Base-by-base conservation (phyloP, 2,329 filamentous ascomycete genomes). In the Fusarium pseudonygamai region DNA sequence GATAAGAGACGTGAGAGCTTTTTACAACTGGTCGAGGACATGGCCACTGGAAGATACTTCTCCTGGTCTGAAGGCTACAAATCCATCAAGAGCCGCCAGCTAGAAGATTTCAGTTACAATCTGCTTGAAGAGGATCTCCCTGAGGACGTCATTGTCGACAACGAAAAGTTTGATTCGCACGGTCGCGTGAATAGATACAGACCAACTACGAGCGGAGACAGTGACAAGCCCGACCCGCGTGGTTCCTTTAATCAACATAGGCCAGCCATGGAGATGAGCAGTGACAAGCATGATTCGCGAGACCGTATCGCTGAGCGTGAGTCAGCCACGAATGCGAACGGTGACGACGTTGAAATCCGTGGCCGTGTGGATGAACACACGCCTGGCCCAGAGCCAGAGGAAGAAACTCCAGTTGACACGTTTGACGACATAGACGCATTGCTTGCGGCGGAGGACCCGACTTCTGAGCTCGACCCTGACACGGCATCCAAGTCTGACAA, bases 41-140 rank as follows among this genome's bases (percentile, higher is more conserved):
- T 82, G 7, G 82, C 79, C 4, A 65, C 57, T 11, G 82, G 80
- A 0, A 68, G 75, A 37, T 76, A 77, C 56, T 83, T 83, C 68
- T 78, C 82, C 3, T 83, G 82, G 82, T 63, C 77, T n/a, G 72
- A 79, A 24, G 81, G 81, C n/a, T 65, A 78, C 67, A 69, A 73
- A 50, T 68, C 75, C 14, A 74, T 80, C 67, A 76, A 78, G 69
- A 65, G 72, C 34, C 73, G 72, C 5, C 74, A 76, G 32, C 69
- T 71, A 9, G 79, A 81, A 34, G 73, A 78, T 52, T 76, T 77
- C 52, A 77, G 64, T 45, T 74, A 76, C 64, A 67, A 80, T 58
- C 69, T 79, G 50, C 74, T 78, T 30, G 78, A 77, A 12, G 67
- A 76, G 30, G 64, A 69, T 26, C 68, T 77, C 8, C 67, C 68